These are phyloP conservation scores for Cyclotella sp. DNA, from an alignment of 108 stramenopile genomes.

Conservation along the genomic window DNA sequence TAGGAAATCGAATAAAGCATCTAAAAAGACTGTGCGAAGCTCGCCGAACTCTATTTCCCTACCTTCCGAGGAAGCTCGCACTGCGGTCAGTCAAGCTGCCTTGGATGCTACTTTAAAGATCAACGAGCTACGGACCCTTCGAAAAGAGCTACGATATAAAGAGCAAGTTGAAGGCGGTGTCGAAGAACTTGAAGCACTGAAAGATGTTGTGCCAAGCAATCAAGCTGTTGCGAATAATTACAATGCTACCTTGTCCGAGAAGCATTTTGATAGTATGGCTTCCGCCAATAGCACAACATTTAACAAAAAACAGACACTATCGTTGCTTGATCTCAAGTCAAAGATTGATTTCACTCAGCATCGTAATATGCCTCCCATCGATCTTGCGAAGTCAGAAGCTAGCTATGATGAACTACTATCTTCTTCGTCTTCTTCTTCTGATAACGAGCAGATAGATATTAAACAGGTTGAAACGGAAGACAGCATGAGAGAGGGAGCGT, in stretches of 20 bases:
- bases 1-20: neutral
- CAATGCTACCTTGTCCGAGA: no score
- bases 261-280: no score
- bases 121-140: neutral
- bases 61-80: neutral
- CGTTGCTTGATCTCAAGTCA: no score
- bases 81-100: neutral
- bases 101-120: neutral
- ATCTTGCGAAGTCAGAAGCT: neutral
- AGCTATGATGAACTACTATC: neutral
- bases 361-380: neutral
- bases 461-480: neutral
- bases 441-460: neutral
- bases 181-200: neutral
- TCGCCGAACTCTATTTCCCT: neutral
- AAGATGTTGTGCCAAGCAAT: no score
- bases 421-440: conserved; percentile 1
- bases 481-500: neutral
- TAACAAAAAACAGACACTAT: no score
- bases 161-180: neutral
- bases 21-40: neutral
- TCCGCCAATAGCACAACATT: no score
- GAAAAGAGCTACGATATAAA: neutral
- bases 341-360: no score
- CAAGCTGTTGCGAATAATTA: no score